A percentile compares a stretch with the other conserved stretches of the same genome.
Evolutionary conservation across 1,284 basidiomycete genomes (phyloP).

Genomic region (Rhodotorula sp.): DNA sequence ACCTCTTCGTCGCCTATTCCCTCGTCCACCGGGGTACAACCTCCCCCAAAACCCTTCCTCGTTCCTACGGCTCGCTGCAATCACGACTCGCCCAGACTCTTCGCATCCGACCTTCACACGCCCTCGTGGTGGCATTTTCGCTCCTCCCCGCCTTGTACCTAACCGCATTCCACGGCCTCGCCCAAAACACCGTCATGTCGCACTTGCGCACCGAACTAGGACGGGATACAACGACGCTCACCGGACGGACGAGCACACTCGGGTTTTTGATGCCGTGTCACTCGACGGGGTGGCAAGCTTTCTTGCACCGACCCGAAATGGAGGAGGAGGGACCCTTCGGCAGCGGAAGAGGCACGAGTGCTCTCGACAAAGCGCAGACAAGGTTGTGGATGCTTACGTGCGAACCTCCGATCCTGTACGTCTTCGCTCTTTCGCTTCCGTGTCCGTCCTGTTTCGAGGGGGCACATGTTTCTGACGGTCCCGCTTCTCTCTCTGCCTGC

Average conservation of each 20-base stretch:
- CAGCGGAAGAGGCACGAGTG: too few relatives aligned
- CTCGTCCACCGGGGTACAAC: conserved; percentile 52
- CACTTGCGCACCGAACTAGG: conserved; percentile 33
- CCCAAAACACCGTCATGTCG: conserved; percentile 70
- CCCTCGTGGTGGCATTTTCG: conserved; percentile 54
- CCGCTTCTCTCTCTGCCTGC: conserved; percentile 22
- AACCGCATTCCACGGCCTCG: conserved; percentile 65
- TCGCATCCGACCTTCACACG: conserved; percentile 42
- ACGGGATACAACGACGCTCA: conserved; percentile 18
- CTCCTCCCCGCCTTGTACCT: conserved; percentile 65
- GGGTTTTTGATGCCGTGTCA: conserved; percentile 96
- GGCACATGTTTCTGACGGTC: neutral
- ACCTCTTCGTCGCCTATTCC: conserved; percentile 72
- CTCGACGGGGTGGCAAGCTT: conserved; percentile 91
- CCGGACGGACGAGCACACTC: conserved; percentile 56
- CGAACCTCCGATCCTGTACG: conserved; percentile 78
- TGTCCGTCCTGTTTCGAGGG: neutral
- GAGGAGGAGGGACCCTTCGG: neutral
- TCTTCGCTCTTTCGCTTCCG: conserved; percentile 7
- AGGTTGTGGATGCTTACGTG: conserved; percentile 80
- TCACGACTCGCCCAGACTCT: conserved; percentile 45
- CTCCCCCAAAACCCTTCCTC: neutral
- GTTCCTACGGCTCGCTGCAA: conserved; percentile 5
- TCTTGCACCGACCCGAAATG: conserved; percentile 66
- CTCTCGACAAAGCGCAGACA: conserved; percentile 51